Evolutionary conservation across 2,329 filamentous ascomycete species (phyloP).

Genomic region (Exophiala spinifera): DNA sequence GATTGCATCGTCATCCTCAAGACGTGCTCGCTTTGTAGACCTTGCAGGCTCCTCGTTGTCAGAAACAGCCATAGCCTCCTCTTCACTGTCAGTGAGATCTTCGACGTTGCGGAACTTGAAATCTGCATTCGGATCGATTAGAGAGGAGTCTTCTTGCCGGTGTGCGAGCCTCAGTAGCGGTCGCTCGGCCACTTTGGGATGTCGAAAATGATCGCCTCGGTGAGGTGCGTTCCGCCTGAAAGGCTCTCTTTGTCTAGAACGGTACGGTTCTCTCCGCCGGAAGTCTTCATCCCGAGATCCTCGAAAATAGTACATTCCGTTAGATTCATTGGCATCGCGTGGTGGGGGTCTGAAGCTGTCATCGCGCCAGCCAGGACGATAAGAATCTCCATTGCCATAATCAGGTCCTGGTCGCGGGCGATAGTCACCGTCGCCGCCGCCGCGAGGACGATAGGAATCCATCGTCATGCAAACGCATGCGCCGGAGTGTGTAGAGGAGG

Average conservation of each 20-base stretch:
- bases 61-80: conserved; percentile 44
- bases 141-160: conserved; percentile 12
- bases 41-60: conserved; percentile 35
- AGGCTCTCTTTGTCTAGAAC: conserved; percentile 3
- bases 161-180: conserved; percentile 20
- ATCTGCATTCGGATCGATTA: conserved; percentile 7
- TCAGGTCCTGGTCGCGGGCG: not conserved
- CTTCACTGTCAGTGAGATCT: conserved; percentile 45
- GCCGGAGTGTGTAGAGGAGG: not conserved
- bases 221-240: conserved; percentile 1
- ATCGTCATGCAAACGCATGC: not conserved
- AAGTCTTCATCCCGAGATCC: conserved; percentile 12
- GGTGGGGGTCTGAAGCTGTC: conserved; percentile 6
- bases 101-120: conserved; percentile 32
- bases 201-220: conserved; percentile 6
- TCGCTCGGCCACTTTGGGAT: conserved; percentile 14
- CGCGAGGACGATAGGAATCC: conserved; percentile 12
- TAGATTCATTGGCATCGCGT: not conserved
- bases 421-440: not conserved
- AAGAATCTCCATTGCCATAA: conserved; percentile 10
- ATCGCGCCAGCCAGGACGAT: conserved; percentile 7
- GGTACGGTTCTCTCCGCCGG: not conserved
- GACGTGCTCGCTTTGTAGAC: conserved; percentile 38
- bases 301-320: conserved; percentile 22
- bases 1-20: conserved; percentile 28